Evolutionary conservation across 352 stramenopile genomes (phyloP), one percentile per base, ranked within the genome.

Genomic region (Phytophthora palmivora): DNA sequence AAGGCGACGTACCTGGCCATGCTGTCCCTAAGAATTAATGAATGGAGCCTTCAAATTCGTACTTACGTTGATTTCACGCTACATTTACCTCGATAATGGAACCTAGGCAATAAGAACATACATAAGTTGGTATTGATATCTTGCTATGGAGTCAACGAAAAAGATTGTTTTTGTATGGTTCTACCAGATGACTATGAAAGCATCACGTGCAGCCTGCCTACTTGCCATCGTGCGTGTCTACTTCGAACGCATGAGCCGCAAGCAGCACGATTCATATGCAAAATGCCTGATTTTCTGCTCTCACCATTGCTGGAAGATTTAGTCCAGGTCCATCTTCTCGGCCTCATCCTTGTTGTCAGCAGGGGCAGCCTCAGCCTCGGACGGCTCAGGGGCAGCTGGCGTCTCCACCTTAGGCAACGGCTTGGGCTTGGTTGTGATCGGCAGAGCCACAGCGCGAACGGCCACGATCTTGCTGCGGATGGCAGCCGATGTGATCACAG

Each of bases 361-460:
- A 47, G 49, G 52, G 14, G 70, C 51, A 10, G 75, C 22, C 58
- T 72, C 61, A 11, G 44, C 67, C 74, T 88, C 84, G 38, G 61
- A 61, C 30, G 88, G 42, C 50, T 84, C 65, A 10, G 78, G 55
- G 19, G 78, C 58, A 43, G 70, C 55, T 6, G 83, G 79, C 32
- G 74, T 74, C 72, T 96, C 87, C 15, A 89, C 78, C 81, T 94
- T 94, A 1, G 85, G 84, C 42, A 81, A 44, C 47, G 91, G 91
- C 73, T 98, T 98, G 11, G 96, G 96, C 84, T 99, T 99, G 64
- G 96, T 97, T 68, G 98, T 96, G 63, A 99, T 96, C 19, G 96
- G 96, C 56, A 96, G 85, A 51, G 91, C 95, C 44, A 92, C 76
- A 30, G 89, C 87, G 33, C 88, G 87, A 38, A 99, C 72, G n/a